phyloP scores from a whole-genome alignment of 176 grass and related monocot species.

The Eragrostis nindensis region DNA sequence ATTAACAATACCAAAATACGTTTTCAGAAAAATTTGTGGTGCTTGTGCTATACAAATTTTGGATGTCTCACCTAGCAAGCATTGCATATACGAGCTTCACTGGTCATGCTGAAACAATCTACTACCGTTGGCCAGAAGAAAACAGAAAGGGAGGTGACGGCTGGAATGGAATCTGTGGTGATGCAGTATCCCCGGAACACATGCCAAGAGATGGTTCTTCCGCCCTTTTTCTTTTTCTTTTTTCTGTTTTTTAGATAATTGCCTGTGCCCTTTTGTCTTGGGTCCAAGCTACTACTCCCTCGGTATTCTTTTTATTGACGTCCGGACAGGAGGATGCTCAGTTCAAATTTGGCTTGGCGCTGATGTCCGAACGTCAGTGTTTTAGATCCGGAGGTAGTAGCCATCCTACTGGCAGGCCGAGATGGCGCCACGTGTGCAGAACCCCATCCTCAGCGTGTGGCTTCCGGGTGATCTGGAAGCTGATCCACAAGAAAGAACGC shows the following conservation, averaged over 20 bases:
- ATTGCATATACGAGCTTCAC: neutral
- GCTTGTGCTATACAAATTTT: constrained; percentile 13
- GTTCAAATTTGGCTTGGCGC: too few relatives aligned
- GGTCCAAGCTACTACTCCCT: constrained; percentile 5
- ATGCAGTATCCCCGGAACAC: neutral
- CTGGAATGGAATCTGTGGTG: constrained; percentile 20
- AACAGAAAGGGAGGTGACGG: neutral
- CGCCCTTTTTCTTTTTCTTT: too few relatives aligned
- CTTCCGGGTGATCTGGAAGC: constrained; percentile 34
- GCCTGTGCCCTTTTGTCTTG: neutral
- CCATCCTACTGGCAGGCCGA: constrained; percentile 41
- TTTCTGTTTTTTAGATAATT: too few relatives aligned
- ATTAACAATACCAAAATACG: too few relatives aligned
- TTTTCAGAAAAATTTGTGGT: neutral
- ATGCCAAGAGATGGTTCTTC: constrained; percentile 31
- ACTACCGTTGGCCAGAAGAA: neutral
- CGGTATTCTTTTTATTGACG: too few relatives aligned
- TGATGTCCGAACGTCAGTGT: too few relatives aligned
- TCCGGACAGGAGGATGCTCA: too few relatives aligned
- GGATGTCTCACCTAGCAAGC: constrained; percentile 31
- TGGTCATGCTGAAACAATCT: constrained; percentile 10
- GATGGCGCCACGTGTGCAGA: constrained; percentile 47
- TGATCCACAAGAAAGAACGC: constrained; percentile 56
- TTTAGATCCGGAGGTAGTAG: too few relatives aligned
- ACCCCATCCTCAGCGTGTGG: constrained; percentile 85